Evolutionary conservation across 257 asterid genomes (phyloP), one percentile per base, ranked within the genome.

Genomic region (Solanum lignicaule): DNA sequence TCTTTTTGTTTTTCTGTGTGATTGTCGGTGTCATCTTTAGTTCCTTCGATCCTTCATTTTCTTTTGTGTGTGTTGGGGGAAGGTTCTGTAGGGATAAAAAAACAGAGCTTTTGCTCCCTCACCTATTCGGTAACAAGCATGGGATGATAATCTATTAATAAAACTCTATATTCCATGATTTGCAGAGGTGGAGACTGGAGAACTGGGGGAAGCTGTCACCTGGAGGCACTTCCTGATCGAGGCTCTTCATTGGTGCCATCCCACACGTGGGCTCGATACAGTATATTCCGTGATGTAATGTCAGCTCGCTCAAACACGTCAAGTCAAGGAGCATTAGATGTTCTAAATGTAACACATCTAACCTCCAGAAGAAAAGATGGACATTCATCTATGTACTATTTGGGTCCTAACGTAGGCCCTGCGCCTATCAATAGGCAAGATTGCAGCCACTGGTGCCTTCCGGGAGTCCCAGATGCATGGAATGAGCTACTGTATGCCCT

Each of bases 401-500:
- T 94, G 89, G 98, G 98, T 15, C 94, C 94, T 35, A 46, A 43
- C 6, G 29, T 21, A 0, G 94, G 98, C 31, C 95, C 92, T 10
- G 96, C 95, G 0, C 91, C 98, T 48, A 58, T 91, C 71, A 94
- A 88, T 85, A 87, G 94, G 90, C 98, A 96, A 88, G 99, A 96
- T 87, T 96, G 99, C 93, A 96, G 99, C 92, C 99, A 96, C 85
- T 96, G 99, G 99, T 96, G 98, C 58, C 90, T 96, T 32, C 99
- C 99, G 0, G 99, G 99, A 5, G 94, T 96, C 9, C 99, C 98
- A 3, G 98, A 96, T 87, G 72, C 98, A 39, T 96, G 98, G 98
- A 96, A 96, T 83, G 98, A 96, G 89, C 90, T 96, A 32, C 93
- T 96, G 87, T 96, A 94, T 27, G 93, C 96, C 25, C 88, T 94